Base-by-base conservation (phyloP, 164 flowering plant species). In the Magnolia kwangsiensis region DNA sequence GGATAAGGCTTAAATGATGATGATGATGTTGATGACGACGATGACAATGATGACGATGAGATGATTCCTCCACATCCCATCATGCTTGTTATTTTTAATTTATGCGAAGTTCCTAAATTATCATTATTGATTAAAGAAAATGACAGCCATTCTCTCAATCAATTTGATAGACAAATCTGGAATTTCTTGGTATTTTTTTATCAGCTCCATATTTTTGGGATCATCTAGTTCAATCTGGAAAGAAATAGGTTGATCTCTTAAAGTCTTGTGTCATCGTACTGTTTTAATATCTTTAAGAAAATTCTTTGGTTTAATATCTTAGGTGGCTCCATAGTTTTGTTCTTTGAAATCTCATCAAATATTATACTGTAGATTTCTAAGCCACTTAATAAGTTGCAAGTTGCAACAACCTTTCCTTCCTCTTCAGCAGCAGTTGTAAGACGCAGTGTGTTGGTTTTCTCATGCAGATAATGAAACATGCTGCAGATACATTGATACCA, bases 401-500 rank as follows among this genome's bases (percentile, higher is more conserved):
- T 68, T 68, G 50, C n/a, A 14, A 29, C 18, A 24, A 18, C 50
- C 49, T 20, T 45, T 13, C 7, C 24, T 72, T 58, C 7, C 24
- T 23, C 49, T 59, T 13, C 66, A 45, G 21, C 66, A 20, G 14
- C 31, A 14, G 24, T 45, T 11, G 24, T 20, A 73, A 18, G 50
- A 59, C 29, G 2, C 2, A 16, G 20, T 8, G 2, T 51, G 1
- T 61, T 59, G 27, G 23, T 67, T 69, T 69, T 18, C 51, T 21
- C n/a, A 19, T 84, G 82, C 91, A 95, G 99, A 92, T 96, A 75
- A 96, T 96, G 99, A 88, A 85, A 82, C 89, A 82, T 76, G 99
- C 97, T 80, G 73, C 98, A 13, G 91, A 89, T 69, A 88, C 89
- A 61, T 84, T 96, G 51, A 89, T 86, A 73, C 98, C 99, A 63